A percentile compares a stretch with the other conserved stretches of the same genome.
These are phyloP conservation scores for Corynespora cassiicola DNA, from an alignment of 2,329 filamentous ascomycete species.

Conservation along the genomic window DNA sequence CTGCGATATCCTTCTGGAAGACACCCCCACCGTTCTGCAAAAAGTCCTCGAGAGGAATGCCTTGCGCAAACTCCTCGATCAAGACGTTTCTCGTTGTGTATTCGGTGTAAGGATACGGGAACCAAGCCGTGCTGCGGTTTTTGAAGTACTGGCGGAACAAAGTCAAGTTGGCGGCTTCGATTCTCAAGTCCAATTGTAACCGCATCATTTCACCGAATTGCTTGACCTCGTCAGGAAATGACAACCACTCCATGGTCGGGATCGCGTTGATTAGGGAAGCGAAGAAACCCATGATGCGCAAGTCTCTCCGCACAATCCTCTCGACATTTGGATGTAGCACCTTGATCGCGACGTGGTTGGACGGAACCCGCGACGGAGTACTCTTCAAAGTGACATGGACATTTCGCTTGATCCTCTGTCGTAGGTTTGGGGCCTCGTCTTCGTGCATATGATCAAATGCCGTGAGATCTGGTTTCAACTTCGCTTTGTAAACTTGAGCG, in stretches of 20 bases:
- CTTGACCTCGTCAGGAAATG: conserved; percentile 88
- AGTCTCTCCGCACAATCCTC: conserved; percentile 84
- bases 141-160: conserved; percentile 92
- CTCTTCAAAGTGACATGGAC: conserved; percentile 88
- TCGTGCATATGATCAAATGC: conserved; percentile 64
- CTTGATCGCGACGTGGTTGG: conserved; percentile 92
- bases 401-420: conserved; percentile 76
- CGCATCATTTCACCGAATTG: conserved; percentile 99
- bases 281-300: conserved; percentile 94
- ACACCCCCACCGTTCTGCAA: conserved; percentile 89
- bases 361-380: conserved; percentile 83
- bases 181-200: conserved; percentile 92
- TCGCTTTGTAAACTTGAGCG: conserved; percentile 96
- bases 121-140: conserved; percentile 90
- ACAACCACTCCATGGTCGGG: conserved; percentile 96
- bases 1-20: conserved; percentile 92
- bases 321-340: conserved; percentile 94
- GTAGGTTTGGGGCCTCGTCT: conserved; percentile 62
- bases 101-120: conserved; percentile 90
- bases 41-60: conserved; percentile 89
- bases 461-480: conserved; percentile 78
- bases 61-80: conserved; percentile 94
- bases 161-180: conserved; percentile 88
- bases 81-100: conserved; percentile 92
- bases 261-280: conserved; percentile 82